Evolutionary conservation across 352 stramenopile genomes (phyloP).

Genomic region (Globisporangium alternatum): DNA sequence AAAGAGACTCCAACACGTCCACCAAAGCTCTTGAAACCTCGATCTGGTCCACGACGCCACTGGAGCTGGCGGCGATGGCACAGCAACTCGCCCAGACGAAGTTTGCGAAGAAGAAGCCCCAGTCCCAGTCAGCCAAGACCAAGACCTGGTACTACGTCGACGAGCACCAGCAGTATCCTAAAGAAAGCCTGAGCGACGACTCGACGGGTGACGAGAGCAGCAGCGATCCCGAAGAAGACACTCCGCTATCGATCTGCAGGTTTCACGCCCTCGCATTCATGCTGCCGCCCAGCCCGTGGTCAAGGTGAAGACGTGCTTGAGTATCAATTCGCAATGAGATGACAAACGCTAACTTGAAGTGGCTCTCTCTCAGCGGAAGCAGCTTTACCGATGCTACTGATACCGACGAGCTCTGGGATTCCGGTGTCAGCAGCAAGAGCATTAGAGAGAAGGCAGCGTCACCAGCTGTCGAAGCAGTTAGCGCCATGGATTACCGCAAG

Average conservation of each 20-base stretch:
- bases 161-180: neutral
- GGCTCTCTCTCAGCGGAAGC: neutral
- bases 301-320: slow-evolving; percentile 3
- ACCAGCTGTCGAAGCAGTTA: neutral
- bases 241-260: neutral
- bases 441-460: neutral
- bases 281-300: neutral
- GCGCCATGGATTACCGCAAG: slow-evolving; percentile 19
- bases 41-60: slow-evolving; percentile 12
- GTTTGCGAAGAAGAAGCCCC: neutral
- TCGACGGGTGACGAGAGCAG: slow-evolving; percentile 11
- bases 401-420: neutral
- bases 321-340: neutral
- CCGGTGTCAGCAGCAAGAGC: neutral
- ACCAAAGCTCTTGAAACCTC: neutral
- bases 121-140: neutral
- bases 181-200: slow-evolving; percentile 11
- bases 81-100: neutral
- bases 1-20: neutral
- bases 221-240: slow-evolving; percentile 12
- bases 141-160: neutral
- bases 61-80: slow-evolving; percentile 13
- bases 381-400: neutral
- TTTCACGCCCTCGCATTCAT: slow-evolving; percentile 10
- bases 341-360: slow-evolving; percentile 1